A percentile compares a stretch with the other conserved stretches of the same genome.
phyloP scores from a whole-genome alignment of 768 basidiomycete genomes.

The Bullera alba region DNA sequence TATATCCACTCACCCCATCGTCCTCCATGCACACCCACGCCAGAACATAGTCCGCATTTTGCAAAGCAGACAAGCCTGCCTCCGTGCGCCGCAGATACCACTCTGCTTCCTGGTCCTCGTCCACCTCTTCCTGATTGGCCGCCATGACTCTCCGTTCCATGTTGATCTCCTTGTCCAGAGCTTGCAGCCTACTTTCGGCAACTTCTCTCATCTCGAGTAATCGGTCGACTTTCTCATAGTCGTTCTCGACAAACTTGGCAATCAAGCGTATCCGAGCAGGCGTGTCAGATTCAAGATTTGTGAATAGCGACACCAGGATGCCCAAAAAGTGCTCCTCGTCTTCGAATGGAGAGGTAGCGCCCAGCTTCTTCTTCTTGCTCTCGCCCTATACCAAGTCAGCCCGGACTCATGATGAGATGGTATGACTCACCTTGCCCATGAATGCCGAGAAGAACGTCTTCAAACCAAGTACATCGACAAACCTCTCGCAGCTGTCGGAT shows the following conservation, averaged over 20 bases:
- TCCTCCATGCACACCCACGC: constrained; percentile 98
- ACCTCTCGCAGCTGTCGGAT: constrained; percentile 65
- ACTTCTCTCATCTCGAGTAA: constrained; percentile 77
- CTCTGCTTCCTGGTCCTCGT: constrained; percentile 60
- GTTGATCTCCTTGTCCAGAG: constrained; percentile 62
- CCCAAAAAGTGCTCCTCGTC: constrained; percentile 82
- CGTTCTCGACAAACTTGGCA: constrained; percentile 84
- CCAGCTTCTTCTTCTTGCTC: constrained; percentile 59
- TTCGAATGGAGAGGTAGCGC: constrained; percentile 55
- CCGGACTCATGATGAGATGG: constrained; percentile 1
- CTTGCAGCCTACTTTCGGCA: constrained; percentile 57
- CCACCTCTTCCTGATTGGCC: constrained; percentile 56
- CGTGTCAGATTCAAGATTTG: constrained; percentile 82
- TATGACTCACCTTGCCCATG: constrained; percentile 74
- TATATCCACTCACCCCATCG: constrained; percentile 66
- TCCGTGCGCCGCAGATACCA: constrained; percentile 85
- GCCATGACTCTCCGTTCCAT: constrained; percentile 61
- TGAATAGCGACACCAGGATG: constrained; percentile 83
- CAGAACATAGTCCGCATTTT: constrained; percentile 86
- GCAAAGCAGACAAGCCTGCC: constrained; percentile 77
- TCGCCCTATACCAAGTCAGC: constrained; percentile 16
- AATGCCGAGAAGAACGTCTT: constrained; percentile 84
- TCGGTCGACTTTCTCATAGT: constrained; percentile 92
- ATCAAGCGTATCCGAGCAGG: constrained; percentile 71
- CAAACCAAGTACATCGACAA: constrained; percentile 78